These are phyloP conservation scores for Chrysosporium queenslandicum DNA, from an alignment of 2,329 filamentous ascomycete genomes.

Conservation along the genomic window DNA sequence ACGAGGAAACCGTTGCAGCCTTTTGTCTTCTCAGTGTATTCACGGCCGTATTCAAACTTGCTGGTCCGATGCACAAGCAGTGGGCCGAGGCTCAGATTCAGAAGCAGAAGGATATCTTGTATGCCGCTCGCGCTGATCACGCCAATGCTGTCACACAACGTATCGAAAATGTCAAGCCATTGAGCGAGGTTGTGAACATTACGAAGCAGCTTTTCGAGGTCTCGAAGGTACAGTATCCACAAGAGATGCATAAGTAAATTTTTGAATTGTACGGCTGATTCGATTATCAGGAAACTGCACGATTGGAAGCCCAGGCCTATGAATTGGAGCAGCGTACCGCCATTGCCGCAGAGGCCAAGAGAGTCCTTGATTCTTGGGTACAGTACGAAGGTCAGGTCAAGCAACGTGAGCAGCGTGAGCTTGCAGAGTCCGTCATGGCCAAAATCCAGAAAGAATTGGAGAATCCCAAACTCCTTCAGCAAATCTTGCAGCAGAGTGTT, in stretches of 20 bases:
- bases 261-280: background rate
- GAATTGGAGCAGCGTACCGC: slow-evolving; percentile 96
- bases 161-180: slow-evolving; percentile 89
- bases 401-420: slow-evolving; percentile 94
- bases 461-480: slow-evolving; percentile 93
- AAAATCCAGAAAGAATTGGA: slow-evolving; percentile 99
- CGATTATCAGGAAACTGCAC: slow-evolving; percentile 71
- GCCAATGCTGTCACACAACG: slow-evolving; percentile 88
- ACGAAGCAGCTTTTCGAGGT: slow-evolving; percentile 96
- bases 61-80: slow-evolving; percentile 80
- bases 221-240: slow-evolving; percentile 64
- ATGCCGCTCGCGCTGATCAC: slow-evolving; percentile 88
- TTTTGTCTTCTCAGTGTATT: slow-evolving; percentile 90
- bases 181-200: slow-evolving; percentile 86
- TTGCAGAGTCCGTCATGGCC: slow-evolving; percentile 83
- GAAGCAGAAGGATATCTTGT: slow-evolving; percentile 92
- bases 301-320: slow-evolving; percentile 90
- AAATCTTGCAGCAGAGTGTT: slow-evolving; percentile 95
- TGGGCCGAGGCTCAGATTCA: slow-evolving; percentile 83
- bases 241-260: background rate
- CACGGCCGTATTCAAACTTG: slow-evolving; percentile 83
- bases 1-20: slow-evolving; percentile 94
- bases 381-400: slow-evolving; percentile 98
- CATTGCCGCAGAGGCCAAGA: slow-evolving; percentile 84
- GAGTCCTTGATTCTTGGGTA: slow-evolving; percentile 95